These are phyloP conservation scores for Cardamine chenopodiifolia DNA, from an alignment of 345 rosid species.

Conservation along the genomic window DNA sequence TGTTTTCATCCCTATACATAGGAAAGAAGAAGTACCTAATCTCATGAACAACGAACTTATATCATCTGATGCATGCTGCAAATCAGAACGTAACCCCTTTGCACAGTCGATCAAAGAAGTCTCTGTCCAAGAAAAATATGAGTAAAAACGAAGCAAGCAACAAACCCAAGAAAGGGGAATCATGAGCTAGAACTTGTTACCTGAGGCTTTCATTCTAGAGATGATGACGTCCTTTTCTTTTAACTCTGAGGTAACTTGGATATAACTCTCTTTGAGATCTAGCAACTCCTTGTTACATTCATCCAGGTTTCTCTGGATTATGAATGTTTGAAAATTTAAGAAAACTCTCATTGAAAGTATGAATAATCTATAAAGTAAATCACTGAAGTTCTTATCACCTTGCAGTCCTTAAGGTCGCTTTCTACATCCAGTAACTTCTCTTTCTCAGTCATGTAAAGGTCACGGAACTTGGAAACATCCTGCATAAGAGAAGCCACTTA, in stretches of 20 bases:
- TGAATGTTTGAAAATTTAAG: slow-evolving; percentile 22
- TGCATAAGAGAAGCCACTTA: slow-evolving; percentile 43
- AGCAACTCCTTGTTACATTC: slow-evolving; percentile 58
- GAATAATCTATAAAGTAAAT: not conserved
- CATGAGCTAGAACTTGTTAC: slow-evolving; percentile 42
- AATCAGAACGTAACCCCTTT: slow-evolving; percentile 65
- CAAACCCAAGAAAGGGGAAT: not conserved
- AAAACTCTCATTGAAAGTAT: slow-evolving; percentile 11
- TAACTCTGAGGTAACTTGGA: slow-evolving; percentile 48
- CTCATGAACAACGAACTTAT: slow-evolving; percentile 63
- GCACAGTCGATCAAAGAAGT: slow-evolving; percentile 60
- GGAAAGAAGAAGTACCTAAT: slow-evolving; percentile 61
- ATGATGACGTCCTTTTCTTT: slow-evolving; percentile 65
- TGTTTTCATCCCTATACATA: not conserved
- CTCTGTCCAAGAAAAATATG: slow-evolving; percentile 51
- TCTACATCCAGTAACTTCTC: slow-evolving; percentile 64
- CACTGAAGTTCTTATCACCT: slow-evolving; percentile 50
- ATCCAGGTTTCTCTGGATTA: slow-evolving; percentile 62
- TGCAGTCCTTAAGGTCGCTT: slow-evolving; percentile 67
- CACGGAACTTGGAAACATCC: slow-evolving; percentile 67
- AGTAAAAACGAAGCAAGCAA: slow-evolving; percentile 3
- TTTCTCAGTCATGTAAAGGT: slow-evolving; percentile 70
- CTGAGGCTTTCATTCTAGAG: slow-evolving; percentile 63
- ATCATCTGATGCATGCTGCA: slow-evolving; percentile 82
- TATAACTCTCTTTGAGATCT: slow-evolving; percentile 60